These are phyloP conservation scores for Fusarium chaquense DNA, from an alignment of 2,329 filamentous ascomycete genomes.

Conservation along the genomic window DNA sequence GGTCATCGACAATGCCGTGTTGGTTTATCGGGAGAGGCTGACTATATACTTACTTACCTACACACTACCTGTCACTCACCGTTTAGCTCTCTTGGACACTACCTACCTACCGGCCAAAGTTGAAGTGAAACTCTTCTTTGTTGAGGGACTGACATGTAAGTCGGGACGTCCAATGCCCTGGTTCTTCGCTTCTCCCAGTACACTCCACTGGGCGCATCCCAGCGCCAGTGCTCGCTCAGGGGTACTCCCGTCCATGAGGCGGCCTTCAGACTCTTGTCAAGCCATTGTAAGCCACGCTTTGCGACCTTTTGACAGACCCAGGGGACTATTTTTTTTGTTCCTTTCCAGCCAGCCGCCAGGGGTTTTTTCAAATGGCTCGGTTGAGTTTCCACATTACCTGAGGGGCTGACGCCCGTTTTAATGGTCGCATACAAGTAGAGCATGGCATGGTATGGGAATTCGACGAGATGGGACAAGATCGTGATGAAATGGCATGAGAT, in stretches of 20 bases:
- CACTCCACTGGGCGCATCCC: conserved; percentile 47
- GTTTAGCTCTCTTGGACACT: conserved; percentile 2
- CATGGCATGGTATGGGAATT: conserved; percentile 42
- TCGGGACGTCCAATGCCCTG: conserved; percentile 27
- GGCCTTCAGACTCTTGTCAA: conserved; percentile 29
- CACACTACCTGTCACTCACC: neutral
- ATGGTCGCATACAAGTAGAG: conserved; percentile 24
- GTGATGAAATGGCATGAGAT: conserved; percentile 38
- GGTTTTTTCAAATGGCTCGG: conserved; percentile 34
- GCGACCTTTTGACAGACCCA: conserved; percentile 27
- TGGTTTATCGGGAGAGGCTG: neutral
- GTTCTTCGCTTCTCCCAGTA: conserved; percentile 10
- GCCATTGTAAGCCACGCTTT: conserved; percentile 29
- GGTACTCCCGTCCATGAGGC: conserved; percentile 39
- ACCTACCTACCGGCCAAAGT: conserved; percentile 5
- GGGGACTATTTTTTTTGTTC: conserved; percentile 12
- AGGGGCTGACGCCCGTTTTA: conserved; percentile 32
- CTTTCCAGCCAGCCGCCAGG: conserved; percentile 19
- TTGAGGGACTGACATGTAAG: conserved; percentile 38
- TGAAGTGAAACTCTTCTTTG: conserved; percentile 15
- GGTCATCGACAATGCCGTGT: neutral
- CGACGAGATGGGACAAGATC: conserved; percentile 38
- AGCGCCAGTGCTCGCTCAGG: conserved; percentile 45
- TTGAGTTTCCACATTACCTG: conserved; percentile 35
- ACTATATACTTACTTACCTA: neutral